Evolutionary conservation across 1,139 yeast genomes (phyloP), one percentile per base, ranked within the genome.

Genomic region (Hemisphaericaspora xylofermentans): DNA sequence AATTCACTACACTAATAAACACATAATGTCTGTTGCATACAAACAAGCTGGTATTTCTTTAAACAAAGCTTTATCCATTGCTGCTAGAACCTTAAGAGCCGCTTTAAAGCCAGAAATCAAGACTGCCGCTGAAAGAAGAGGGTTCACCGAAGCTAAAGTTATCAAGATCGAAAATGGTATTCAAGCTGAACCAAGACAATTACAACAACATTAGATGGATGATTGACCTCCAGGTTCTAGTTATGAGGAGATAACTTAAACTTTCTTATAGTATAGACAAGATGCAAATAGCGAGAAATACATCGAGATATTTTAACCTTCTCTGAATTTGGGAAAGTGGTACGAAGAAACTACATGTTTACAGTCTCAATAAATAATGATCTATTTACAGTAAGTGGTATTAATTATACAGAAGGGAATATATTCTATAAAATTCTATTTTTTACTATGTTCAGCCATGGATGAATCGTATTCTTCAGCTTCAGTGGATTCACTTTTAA

Each of bases 101-200:
- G 84, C 97, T 42, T 80, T 93, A 65, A 93, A 93, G 78, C 84
- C 91, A 54, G 96, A 91, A 59, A 67, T 80, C 65, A 87, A 86
- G 66, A 84, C 80, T 50, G 78, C 74, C 52, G 87, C 84, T 54
- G 88, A 84, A 58, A 76, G 78, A 68, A 87, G 95, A 75, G 85
- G 84, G 53, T 48, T 67, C 55, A 66, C 85, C 52, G 98, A 93
- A 60, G 88, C 82, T 58, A 82, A 80, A 67, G 85, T 76, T 52
- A 80, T 86, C 66, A 78, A 76, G 64, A 78, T 83, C 71, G 83
- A 77, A 61, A 78, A 84, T 54, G 98, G 97, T 63, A 63, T 53
- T 40, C 63, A 61, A 50, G 39, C 54, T 41, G 76, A 70, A 55
- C 56, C 74, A 39, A 68, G 38, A 35, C 40, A 38, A 41, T 48